Evolutionary conservation across 1,284 basidiomycete species (phyloP), one percentile per base, ranked within the genome.

Genomic region (Trametes hirsuta): DNA sequence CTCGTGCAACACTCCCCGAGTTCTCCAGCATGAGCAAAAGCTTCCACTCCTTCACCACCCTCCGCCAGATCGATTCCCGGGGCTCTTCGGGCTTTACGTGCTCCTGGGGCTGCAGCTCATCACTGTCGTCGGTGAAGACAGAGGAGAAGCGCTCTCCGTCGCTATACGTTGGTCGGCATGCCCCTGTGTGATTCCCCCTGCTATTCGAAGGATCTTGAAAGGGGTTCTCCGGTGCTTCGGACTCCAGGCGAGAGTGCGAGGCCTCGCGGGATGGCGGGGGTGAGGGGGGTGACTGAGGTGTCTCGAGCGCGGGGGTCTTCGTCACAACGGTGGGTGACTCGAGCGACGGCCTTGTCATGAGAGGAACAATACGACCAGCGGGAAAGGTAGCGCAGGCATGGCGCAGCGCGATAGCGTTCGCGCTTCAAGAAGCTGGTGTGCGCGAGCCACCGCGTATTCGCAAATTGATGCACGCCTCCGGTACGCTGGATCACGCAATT

Each of bases 1-100:
- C 85, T 56, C 85, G 75, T 4, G 84, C 85, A 37, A 85, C 83
- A 61, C 81, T 84, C 8, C 83, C 83, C n/a, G 76, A 76, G 68
- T 86, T 86, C 68, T 84, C 78, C 42, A 85, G 72, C 14, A 72
- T 76, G 53, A 84, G 72, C 42, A 68, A 53, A 6, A 72, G 69
- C 46, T 68, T 68, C 66, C 66, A 36, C 54, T 59, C 62, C 77
- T 55, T 55, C 47, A 67, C 21, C 4, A 39, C 5, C 51, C 34
- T 49, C 21, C 52, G 50, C 59, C 53, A 62, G 4, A 44, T 42
- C 10, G 55, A 12, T 50, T 51, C 55, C 42, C 39, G 14, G 22
- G 25, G 45, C 30, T 55, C 52, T 40, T 47, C 46, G 9, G 24
- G 40, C 41, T 49, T 53, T 15, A 34, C 44, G 25, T 44, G 45